Percentiles rank a stretch among this genome's conserved stretches.
These are phyloP conservation scores for Exophiala spinifera DNA, from an alignment of 2,329 filamentous ascomycete species.

Conservation along the genomic window DNA sequence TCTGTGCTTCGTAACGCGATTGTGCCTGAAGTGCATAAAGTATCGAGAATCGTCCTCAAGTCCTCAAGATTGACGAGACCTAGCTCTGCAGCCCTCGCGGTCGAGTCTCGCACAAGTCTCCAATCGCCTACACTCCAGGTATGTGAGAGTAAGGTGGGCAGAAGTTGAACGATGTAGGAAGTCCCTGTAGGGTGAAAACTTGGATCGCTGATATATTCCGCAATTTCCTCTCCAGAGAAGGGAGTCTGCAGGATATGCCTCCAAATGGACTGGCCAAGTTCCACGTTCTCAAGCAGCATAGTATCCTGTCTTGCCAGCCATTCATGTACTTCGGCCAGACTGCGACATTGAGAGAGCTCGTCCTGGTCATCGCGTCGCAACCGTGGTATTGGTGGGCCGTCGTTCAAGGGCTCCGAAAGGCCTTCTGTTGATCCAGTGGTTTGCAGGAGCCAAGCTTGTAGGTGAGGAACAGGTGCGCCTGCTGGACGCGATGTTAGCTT, in stretches of 20 bases:
- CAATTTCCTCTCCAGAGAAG: conserved; percentile 13
- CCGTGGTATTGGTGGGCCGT: background rate
- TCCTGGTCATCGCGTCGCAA: background rate
- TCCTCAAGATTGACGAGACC: conserved; percentile 19
- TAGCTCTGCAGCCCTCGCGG: conserved; percentile 21
- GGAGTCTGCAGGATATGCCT: conserved; percentile 15
- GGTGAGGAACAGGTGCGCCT: conserved; percentile 1
- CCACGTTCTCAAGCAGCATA: conserved; percentile 5
- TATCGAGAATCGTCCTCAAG: conserved; percentile 10
- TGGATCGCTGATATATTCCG: conserved; percentile 24
- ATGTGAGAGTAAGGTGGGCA: conserved; percentile 1
- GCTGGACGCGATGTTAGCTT: background rate
- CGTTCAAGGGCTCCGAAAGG: too few relatives aligned
- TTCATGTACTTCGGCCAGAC: conserved; percentile 12
- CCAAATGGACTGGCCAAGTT: conserved; percentile 11
- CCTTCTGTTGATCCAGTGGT: too few relatives aligned
- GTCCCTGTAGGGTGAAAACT: conserved; percentile 23
- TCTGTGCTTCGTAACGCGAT: background rate
- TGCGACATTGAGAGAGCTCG: conserved; percentile 9
- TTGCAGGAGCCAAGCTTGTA: conserved; percentile 18
- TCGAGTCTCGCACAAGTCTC: conserved; percentile 8
- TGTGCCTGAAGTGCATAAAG: background rate
- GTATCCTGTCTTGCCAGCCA: conserved; percentile 3
- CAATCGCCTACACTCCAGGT: conserved; percentile 11
- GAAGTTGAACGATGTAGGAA: conserved; percentile 16